Evolutionary conservation across 805 yeast genomes (phyloP), one percentile per base, ranked within the genome.

Genomic region (Priceomyces carsonii): DNA sequence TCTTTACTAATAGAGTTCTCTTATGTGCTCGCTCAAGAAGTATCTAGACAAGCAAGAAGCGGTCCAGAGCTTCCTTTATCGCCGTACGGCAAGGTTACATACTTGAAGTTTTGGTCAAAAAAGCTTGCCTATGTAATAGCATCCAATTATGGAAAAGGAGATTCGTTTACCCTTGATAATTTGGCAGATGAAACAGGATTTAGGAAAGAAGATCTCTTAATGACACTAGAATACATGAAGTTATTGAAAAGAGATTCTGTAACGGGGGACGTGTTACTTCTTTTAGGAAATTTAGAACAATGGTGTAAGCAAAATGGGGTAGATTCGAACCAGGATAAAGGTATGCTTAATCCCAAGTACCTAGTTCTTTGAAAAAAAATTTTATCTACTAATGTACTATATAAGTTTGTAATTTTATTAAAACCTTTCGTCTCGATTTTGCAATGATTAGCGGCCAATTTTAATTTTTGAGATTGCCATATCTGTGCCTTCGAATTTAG

Each of bases 41-140:
- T 77, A 25, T 73, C 71, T 10, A 85, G 85, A 27, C 79, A 77
- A 19, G 47, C 66, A 14, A 59, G 76, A 2, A 88, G 96, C 40
- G 95, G 97, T 0, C 99, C 99, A 0, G 99, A 93, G 55, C 74
- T 80, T 44, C 99, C 99, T 1, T 63, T 93, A 7, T 85, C 95
- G 5, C 82, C 83, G 0, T 85, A 80, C 58, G 99, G 99, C 0
- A 70, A 73, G 34, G 63, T 77, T 7, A 77, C 90, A 5, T 93
- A 89, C 51, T 51, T 85, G 13, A 63, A 73, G 10, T 90, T 77
- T 59, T 93, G 98, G 99, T 67, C 84, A 5, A 67, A 72, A 31
- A 51, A 47, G 28, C 39, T 68, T 7, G 59, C 66, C 6, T 22
- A 41, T 20, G 23, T 47, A 18, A 38, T 64, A 5, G 12, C 43